Evolutionary conservation across 768 basidiomycete species (phyloP).

Genomic region (Porphyrellus cyaneotinctus): DNA sequence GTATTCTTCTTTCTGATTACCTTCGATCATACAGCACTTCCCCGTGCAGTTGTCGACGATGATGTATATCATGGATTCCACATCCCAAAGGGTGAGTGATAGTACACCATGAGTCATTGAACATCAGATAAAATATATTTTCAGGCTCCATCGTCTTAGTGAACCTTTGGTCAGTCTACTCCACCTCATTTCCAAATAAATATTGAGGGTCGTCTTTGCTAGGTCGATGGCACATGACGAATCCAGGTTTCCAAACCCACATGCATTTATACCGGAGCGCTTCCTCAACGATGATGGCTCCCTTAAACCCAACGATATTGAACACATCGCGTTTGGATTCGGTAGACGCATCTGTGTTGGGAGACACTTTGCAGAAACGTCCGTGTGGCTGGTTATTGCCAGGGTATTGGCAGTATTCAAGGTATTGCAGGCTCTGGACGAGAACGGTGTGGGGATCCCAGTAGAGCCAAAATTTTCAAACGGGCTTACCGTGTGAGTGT

Average conservation of each 20-base stretch:
- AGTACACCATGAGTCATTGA: background rate
- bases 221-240: background rate
- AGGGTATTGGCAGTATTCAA: constrained; percentile 1
- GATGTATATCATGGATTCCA: background rate
- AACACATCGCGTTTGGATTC: constrained; percentile 15
- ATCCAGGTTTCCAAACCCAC: background rate
- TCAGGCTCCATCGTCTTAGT: constrained; percentile 19
- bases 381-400: background rate
- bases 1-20: background rate
- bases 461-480: constrained; percentile 4
- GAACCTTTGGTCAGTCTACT: constrained; percentile 25
- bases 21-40: background rate
- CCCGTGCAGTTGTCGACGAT: background rate
- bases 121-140: background rate
- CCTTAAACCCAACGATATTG: constrained; percentile 3
- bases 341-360: constrained; percentile 20
- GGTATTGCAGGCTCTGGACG: background rate
- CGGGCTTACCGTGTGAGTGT: background rate
- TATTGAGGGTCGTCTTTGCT: background rate
- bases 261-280: background rate
- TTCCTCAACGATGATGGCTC: background rate
- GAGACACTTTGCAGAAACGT: constrained; percentile 9
- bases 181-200: too few species aligned
- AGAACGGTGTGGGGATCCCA: background rate
- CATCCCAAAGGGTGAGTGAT: background rate